Base-by-base conservation (phyloP, 1,139 yeast species). In the Taphrina flavorubra region DNA sequence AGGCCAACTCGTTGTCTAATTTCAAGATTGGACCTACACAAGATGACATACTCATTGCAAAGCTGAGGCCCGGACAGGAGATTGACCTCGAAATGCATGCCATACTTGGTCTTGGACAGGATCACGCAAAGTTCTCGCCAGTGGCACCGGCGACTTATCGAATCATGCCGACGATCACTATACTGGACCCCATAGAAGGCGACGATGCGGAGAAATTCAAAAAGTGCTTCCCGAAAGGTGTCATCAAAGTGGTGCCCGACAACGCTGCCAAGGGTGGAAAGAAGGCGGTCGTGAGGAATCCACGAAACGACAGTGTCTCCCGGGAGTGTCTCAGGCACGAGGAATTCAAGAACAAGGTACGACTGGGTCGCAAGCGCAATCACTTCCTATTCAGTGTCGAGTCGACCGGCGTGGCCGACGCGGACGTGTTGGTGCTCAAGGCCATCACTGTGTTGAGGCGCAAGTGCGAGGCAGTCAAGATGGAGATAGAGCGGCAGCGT, bases 71-170 rank as follows among this genome's bases (percentile, higher is more conserved):
- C 2, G 97, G 97, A 68, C 99, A 94, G 81, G 98, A 94, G 79
- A 92, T 94, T 72, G 86, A 94, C 37, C 83, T 94, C 73, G 84
- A 92, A 76, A 96, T 91, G 69, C 97, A 92, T 80, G 95, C 98
- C 77, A 83, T 92, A 51, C 83, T 94, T 72, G 99, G 99, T 69
- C 81, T 90, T 72, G 99, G 99, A 67, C 81, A 91, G 44, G 99
- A 94, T 77, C 99, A 94, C 78, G 98, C 99, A 72, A 94, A 94
- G 79, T 94, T 90, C 78, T 91, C 97, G 7, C 99, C 99, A 3
- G 99, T 94, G 11, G 86, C 97, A 37, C 94, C 99, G 37, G 98
- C 99, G 1, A 89, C 97, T n/a, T 94, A 94, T 81, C 85, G 99
- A 80, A 83, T 94, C 75, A 81, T 95, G 82, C 99, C 99, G n/a